Base-by-base conservation (phyloP, 352 stramenopile genomes). In the Thraustochytrium striatum region DNA sequence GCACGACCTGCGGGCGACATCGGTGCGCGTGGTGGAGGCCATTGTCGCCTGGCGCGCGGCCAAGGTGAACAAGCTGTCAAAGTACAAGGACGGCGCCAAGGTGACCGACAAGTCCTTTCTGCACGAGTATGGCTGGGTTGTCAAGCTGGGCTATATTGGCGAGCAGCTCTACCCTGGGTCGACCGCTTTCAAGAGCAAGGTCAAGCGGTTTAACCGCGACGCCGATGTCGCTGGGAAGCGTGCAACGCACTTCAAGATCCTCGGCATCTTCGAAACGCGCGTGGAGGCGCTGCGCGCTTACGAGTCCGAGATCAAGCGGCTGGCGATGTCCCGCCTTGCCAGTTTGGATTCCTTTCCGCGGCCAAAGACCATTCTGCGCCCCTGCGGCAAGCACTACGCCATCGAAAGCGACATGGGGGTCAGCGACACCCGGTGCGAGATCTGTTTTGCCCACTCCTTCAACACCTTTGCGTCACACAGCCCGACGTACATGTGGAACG, bases 401-500 rank as follows among this genome's bases (percentile, higher is more conserved):
- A 43, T 82, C 53, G 59, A 83, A 73, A 72, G 79, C 82, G 59
- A 81, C 79, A 43, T 47, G 53, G 62, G 83, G 53, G 35, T 73
- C 47, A 0, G 70, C 21, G 33, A 79, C 35, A 79, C 69, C 47
- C 50, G 81, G 25, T 86, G 83, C 78, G 83, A 86, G 75, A 72
- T 85, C 43, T 86, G 83, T 61, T 55, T 75, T 35, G 82, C 81
- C 33, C 57, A 78, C 36, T 79, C 55, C 7, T 82, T 86, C 52
- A 83, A 83, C 35, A 59, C 69, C 5, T 57, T 75, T 19, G 61
- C 55, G 11, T 57, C 61, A 36, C 82, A 85, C 69, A 81, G 65
- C 19, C 72, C 80, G 19, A 43, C 84, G 3, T 87, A 85, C 83
- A 83, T 86, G 35, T 87, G 84, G 84, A 87, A 87, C 78, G 84